Conservation (phyloP, 495 filamentous ascomycete genomes). For the Lineolata rhizophorae region DNA sequence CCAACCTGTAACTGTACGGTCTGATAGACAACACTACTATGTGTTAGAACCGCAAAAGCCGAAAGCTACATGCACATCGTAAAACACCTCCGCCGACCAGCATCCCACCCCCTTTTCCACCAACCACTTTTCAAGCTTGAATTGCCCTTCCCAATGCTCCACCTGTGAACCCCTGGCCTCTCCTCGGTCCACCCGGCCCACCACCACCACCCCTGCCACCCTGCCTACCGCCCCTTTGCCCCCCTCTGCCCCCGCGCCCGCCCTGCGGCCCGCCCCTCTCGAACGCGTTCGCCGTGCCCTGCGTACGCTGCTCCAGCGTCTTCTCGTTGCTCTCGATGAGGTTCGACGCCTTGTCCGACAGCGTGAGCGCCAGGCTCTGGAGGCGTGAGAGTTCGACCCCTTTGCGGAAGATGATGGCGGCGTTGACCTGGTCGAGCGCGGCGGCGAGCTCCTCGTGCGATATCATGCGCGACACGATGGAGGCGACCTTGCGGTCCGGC, state of each 20-base stretch:
- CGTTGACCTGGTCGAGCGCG: constrained; percentile 92
- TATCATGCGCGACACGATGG: constrained; percentile 98
- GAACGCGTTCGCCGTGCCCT: constrained; percentile 4
- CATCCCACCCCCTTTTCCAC: too few species aligned
- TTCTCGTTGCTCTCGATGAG: constrained; percentile 96
- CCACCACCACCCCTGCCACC: constrained; percentile 44
- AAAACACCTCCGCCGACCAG: too few species aligned
- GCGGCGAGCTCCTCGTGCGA: constrained; percentile 94
- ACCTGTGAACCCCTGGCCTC: constrained; percentile 38
- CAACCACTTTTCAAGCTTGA: constrained; percentile 31
- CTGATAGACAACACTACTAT: too few species aligned
- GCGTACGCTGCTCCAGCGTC: constrained; percentile 80
- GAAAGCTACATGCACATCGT: too few species aligned
- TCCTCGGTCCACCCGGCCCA: constrained; percentile 20
- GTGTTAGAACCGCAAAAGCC: too few species aligned
- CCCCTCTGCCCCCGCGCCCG: neutral
- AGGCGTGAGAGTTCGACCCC: constrained; percentile 91
- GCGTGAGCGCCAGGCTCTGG: constrained; percentile 80
- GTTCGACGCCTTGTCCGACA: constrained; percentile 86
- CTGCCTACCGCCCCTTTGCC: constrained; percentile 12
- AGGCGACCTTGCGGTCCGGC: constrained; percentile 63
- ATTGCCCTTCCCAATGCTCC: constrained; percentile 35
- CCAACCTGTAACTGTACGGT: too few species aligned
- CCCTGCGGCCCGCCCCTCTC: constrained; percentile 1
- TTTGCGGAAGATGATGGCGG: constrained; percentile 97